Evolutionary conservation across 2,329 filamentous ascomycete species (phyloP), one percentile per base, ranked within the genome.

Genomic region (Alternaria sp.): DNA sequence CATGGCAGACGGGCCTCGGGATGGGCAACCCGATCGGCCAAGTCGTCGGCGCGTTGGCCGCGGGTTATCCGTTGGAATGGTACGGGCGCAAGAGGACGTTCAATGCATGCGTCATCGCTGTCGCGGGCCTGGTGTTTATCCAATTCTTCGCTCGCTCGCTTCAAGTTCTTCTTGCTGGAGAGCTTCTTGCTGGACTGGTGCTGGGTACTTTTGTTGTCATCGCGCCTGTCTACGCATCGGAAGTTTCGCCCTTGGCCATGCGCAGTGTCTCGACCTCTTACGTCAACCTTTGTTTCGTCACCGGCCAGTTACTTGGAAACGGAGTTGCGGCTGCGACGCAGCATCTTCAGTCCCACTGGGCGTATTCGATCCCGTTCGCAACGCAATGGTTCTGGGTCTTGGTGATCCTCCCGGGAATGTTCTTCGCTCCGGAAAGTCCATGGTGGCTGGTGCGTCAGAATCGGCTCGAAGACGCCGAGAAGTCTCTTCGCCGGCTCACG

Each of bases 311-410:
- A 11, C n/a, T 45, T 21, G n/a, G 17, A 21, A 21, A 19, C 43
- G 43, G 43, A 17, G 43, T 45, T 21, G 17, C 19, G 17, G 17
- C 17, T 21, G 43, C 17, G 1, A 19, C 19, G 6, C 43, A 19
- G 17, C n/a, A 21, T 21, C 10, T 45, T 19, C 43, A 45, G 12
- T 19, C 17, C 19, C 83, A 91, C 75, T 90, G 87, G 87, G 86
- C 87, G 0, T 90, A 89, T 75, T 84, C 87, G 43, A 89, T 90
- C 44, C 75, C 75, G 3, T 92, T 90, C 69, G 88, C 86, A 0
- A 81, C 92, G 36, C 90, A 93, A 80, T 92, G 90, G 90, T 89
- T 92, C 80, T 92, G 89, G 89, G 88, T 89, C 0, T 71, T 89
- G 7, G 87, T 89, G 10, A 83, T 92, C 15, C 83, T 88, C 47